These are phyloP conservation scores for Pleurostoma richardsiae DNA, from an alignment of 2,329 filamentous ascomycete genomes.

Conservation along the genomic window DNA sequence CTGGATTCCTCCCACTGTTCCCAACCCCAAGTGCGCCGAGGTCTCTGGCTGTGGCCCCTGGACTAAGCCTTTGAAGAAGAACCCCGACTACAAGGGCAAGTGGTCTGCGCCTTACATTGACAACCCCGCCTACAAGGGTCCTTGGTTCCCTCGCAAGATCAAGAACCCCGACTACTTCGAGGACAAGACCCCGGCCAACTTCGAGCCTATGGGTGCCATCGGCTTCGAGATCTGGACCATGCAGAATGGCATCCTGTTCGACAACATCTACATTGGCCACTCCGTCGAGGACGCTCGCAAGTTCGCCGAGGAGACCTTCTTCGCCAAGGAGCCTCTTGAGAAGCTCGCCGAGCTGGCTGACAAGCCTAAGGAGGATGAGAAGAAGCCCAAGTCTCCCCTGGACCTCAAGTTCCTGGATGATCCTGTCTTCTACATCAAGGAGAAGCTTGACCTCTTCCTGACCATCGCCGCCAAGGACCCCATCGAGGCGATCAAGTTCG, in stretches of 20 bases:
- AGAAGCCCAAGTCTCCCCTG: slow-evolving; percentile 60
- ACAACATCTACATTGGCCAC: slow-evolving; percentile 99
- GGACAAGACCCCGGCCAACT: slow-evolving; percentile 94
- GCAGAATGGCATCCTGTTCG: slow-evolving; percentile 97
- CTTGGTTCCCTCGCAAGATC: slow-evolving; percentile 93
- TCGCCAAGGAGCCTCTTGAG: slow-evolving; percentile 81
- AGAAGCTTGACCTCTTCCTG: slow-evolving; percentile 91
- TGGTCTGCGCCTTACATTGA: slow-evolving; percentile 91
- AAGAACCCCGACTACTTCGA: slow-evolving; percentile 94
- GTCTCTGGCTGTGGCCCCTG: slow-evolving; percentile 91
- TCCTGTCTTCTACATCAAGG: slow-evolving; percentile 79
- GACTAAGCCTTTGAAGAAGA: slow-evolving; percentile 87
- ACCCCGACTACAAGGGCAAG: slow-evolving; percentile 98
- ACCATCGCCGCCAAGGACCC: slow-evolving; percentile 78
- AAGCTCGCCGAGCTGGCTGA: slow-evolving; percentile 71
- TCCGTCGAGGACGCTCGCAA: slow-evolving; percentile 88
- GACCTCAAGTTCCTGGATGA: slow-evolving; percentile 89
- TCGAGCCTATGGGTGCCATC: slow-evolving; percentile 97
- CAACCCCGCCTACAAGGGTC: slow-evolving; percentile 97
- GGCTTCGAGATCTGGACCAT: slow-evolving; percentile 99
- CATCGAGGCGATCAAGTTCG: slow-evolving; percentile 77
- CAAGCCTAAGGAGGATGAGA: slow-evolving; percentile 65
- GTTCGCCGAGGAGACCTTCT: slow-evolving; percentile 84
- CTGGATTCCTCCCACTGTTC: slow-evolving; percentile 83
- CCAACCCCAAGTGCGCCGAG: slow-evolving; percentile 95